Conservation (phyloP, 495 filamentous ascomycete species). For the Penicillium canariense region DNA sequence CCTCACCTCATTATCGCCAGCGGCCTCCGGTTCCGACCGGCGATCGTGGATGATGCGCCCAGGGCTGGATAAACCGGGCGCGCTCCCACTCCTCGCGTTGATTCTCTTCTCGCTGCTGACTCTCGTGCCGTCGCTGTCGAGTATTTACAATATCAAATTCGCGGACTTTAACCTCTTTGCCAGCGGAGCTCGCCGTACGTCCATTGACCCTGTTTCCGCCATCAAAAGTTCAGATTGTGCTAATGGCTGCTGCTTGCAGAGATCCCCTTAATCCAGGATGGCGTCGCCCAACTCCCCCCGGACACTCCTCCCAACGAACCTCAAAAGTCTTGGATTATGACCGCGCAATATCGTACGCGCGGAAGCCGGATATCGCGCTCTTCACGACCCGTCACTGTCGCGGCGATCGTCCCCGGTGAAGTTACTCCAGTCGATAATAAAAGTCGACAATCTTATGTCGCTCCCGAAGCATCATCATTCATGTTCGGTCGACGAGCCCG, state of each 20-base stretch:
- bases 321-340: conserved; percentile 15
- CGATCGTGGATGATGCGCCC: conserved; percentile 38
- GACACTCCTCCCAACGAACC: conserved; percentile 9
- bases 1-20: conserved; percentile 4
- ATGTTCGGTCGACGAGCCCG: conserved; percentile 33
- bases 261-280: conserved; percentile 25
- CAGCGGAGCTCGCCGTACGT: conserved; percentile 32
- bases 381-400: conserved; percentile 6
- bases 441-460: conserved; percentile 16
- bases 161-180: conserved; percentile 30
- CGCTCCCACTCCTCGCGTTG: conserved; percentile 40
- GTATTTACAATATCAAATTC: conserved; percentile 30
- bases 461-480: conserved; percentile 21
- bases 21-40: conserved; percentile 7
- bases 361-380: conserved; percentile 15
- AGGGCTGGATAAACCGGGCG: conserved; percentile 39
- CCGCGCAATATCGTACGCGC: conserved; percentile 16
- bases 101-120: conserved; percentile 39
- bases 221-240: neutral
- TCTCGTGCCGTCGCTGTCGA: conserved; percentile 36
- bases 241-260: conserved; percentile 11
- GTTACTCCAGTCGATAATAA: conserved; percentile 20
- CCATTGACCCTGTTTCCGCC: neutral
- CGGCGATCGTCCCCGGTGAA: conserved; percentile 17
- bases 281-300: conserved; percentile 8